Percentiles rank a stretch among this genome's conserved stretches.
phyloP scores from a whole-genome alignment of 2,329 filamentous ascomycete species.

The Chaetomium globosum region DNA sequence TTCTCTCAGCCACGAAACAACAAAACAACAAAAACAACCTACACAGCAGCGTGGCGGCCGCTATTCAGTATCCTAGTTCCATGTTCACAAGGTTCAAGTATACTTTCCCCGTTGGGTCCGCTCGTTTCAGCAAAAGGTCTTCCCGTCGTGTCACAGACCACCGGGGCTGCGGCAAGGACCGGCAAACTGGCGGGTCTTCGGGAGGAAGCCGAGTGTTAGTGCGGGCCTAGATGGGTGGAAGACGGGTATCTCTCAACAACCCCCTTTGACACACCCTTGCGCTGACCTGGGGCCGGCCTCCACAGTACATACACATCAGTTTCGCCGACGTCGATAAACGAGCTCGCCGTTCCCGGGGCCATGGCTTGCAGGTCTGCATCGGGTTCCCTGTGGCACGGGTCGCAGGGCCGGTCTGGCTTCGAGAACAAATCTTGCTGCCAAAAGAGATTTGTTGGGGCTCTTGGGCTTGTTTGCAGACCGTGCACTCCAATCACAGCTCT shows the following conservation, averaged over 20 bases:
- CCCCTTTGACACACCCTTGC: not conserved
- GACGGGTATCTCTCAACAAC: not conserved
- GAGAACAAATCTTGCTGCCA: slow-evolving; percentile 2
- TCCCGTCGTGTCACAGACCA: not conserved
- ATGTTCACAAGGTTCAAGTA: not conserved
- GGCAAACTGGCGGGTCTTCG: not conserved
- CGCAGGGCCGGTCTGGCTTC: slow-evolving; percentile 6
- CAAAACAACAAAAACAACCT: not conserved
- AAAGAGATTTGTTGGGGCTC: slow-evolving; percentile 3
- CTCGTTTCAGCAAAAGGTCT: not conserved
- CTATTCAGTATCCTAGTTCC: not conserved
- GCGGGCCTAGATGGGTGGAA: not conserved
- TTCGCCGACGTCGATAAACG: not conserved
- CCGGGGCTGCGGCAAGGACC: slow-evolving; percentile 5
- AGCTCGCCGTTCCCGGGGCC: slow-evolving; percentile 9
- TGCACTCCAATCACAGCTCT: not conserved
- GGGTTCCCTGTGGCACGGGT: slow-evolving; percentile 4
- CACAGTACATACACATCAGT: not conserved
- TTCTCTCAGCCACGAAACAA: slow-evolving; percentile 1
- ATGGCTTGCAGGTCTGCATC: slow-evolving; percentile 15
- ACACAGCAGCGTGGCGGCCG: not conserved
- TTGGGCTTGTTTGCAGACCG: slow-evolving; percentile 9
- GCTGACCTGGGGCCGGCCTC: not conserved
- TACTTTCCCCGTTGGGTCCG: not conserved
- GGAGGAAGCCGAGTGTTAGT: not conserved